These are phyloP conservation scores for Paecilomyces fulvus DNA, from an alignment of 2,329 filamentous ascomycete genomes.

Conservation along the genomic window DNA sequence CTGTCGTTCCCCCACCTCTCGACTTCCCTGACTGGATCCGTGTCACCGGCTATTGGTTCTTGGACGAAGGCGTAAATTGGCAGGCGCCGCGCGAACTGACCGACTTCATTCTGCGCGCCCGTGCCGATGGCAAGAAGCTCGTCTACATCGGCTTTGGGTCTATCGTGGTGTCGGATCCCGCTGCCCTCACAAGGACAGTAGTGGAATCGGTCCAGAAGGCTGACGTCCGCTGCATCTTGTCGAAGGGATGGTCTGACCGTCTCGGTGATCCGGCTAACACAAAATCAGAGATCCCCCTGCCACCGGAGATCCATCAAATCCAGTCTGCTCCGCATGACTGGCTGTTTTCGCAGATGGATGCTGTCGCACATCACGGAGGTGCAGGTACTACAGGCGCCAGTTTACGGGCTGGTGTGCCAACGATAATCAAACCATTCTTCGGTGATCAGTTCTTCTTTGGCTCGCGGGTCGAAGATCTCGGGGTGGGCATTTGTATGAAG, in stretches of 20 bases:
- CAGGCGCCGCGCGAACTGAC: slow-evolving; percentile 65
- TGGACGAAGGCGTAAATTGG: slow-evolving; percentile 67
- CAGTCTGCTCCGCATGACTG: slow-evolving; percentile 91
- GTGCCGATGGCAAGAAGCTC: slow-evolving; percentile 75
- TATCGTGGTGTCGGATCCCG: slow-evolving; percentile 85
- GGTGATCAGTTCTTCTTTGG: slow-evolving; percentile 98
- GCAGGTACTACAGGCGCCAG: slow-evolving; percentile 92
- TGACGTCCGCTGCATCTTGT: slow-evolving; percentile 87
- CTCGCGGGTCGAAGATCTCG: slow-evolving; percentile 78
- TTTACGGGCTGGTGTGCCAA: slow-evolving; percentile 81
- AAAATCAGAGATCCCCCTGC: slow-evolving; percentile 60
- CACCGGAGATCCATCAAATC: slow-evolving; percentile 77
- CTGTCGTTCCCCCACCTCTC: slow-evolving; percentile 84
- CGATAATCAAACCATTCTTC: slow-evolving; percentile 94
- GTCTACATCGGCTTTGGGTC: slow-evolving; percentile 97
- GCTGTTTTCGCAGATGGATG: slow-evolving; percentile 90
- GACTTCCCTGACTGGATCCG: slow-evolving; percentile 98
- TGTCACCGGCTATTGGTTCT: slow-evolving; percentile 96
- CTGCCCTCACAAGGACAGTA: slow-evolving; percentile 82
- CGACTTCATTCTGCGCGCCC: slow-evolving; percentile 76
- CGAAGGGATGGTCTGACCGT: slow-evolving; percentile 94
- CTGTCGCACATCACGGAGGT: slow-evolving; percentile 87
- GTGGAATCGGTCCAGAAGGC: slow-evolving; percentile 85
- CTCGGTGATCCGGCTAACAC: slow-evolving; percentile 50
- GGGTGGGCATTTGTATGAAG: slow-evolving; percentile 81